phyloP scores from a whole-genome alignment of 2,329 filamentous ascomycete genomes.

The Neonectria neomacrospora region DNA sequence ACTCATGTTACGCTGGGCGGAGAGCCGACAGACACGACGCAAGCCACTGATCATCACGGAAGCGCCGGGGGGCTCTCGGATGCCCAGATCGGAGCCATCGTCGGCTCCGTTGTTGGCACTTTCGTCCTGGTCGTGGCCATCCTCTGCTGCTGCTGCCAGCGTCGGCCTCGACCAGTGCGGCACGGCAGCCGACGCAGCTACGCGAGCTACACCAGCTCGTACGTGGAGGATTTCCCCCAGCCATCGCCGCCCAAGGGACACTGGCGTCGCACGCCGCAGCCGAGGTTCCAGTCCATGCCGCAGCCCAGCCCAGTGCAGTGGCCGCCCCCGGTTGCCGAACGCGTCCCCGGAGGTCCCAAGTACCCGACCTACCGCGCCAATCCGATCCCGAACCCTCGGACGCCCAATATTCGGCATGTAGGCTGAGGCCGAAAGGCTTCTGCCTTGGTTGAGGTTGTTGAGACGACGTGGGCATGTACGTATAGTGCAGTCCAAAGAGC shows the following conservation, averaged over 20 bases:
- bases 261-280: slow-evolving; percentile 1
- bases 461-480: not conserved
- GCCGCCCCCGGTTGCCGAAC: slow-evolving; percentile 40
- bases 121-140: slow-evolving; percentile 49
- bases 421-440: not conserved
- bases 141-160: slow-evolving; percentile 45
- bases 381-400: slow-evolving; percentile 48
- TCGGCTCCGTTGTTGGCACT: slow-evolving; percentile 53
- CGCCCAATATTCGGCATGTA: slow-evolving; percentile 15
- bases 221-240: slow-evolving; percentile 29
- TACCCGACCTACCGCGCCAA: slow-evolving; percentile 49
- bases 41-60: slow-evolving; percentile 23
- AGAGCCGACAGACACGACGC: slow-evolving; percentile 20
- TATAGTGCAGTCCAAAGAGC: slow-evolving; percentile 1
- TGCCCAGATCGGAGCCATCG: slow-evolving; percentile 54
- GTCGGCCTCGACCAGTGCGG: slow-evolving; percentile 7
- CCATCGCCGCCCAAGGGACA: slow-evolving; percentile 4
- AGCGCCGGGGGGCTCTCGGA: slow-evolving; percentile 45
- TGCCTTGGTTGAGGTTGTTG: not conserved
- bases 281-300: not conserved
- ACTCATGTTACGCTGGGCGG: slow-evolving; percentile 48
- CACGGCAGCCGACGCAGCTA: slow-evolving; percentile 29
- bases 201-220: slow-evolving; percentile 27
- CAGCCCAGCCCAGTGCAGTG: slow-evolving; percentile 25
- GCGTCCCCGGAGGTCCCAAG: slow-evolving; percentile 48